Evolutionary conservation across 306 rosid species (phyloP).

Genomic region (Trifolium subterraneum): DNA sequence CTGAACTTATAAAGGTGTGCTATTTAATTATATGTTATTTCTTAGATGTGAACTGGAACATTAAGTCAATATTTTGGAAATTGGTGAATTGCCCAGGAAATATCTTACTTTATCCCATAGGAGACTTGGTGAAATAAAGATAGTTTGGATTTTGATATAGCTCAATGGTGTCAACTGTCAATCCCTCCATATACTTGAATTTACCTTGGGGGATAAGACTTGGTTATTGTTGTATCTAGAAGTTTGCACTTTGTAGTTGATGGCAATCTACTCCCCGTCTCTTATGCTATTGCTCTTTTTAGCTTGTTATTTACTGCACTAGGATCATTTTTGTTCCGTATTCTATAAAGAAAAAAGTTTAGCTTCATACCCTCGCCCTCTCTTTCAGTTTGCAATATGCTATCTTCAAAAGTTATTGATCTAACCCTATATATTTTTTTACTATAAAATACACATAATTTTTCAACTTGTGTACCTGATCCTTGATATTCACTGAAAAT

Average conservation of each 20-base stretch:
- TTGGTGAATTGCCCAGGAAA: constrained; percentile 6
- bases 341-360: constrained; percentile 2
- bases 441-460: background rate
- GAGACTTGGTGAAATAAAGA: constrained; percentile 22
- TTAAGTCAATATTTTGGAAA: constrained; percentile 33
- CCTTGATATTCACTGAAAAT: constrained; percentile 34
- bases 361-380: constrained; percentile 11
- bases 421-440: constrained; percentile 29
- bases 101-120: constrained; percentile 3
- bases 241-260: constrained; percentile 28
- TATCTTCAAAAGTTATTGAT: constrained; percentile 2
- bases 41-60: constrained; percentile 26
- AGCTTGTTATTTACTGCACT: constrained; percentile 10
- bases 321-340: constrained; percentile 2
- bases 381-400: constrained; percentile 7
- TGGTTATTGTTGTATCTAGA: constrained; percentile 25
- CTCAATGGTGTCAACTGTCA: constrained; percentile 12
- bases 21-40: constrained; percentile 29
- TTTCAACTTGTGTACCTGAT: constrained; percentile 13
- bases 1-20: constrained; percentile 79
- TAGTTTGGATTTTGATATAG: constrained; percentile 16
- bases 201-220: background rate
- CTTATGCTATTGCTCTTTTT: background rate
- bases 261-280: constrained; percentile 16
- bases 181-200: constrained; percentile 1